phyloP scores from a whole-genome alignment of 192 early-diverging fungal species.

The Coemansia reversa region DNA sequence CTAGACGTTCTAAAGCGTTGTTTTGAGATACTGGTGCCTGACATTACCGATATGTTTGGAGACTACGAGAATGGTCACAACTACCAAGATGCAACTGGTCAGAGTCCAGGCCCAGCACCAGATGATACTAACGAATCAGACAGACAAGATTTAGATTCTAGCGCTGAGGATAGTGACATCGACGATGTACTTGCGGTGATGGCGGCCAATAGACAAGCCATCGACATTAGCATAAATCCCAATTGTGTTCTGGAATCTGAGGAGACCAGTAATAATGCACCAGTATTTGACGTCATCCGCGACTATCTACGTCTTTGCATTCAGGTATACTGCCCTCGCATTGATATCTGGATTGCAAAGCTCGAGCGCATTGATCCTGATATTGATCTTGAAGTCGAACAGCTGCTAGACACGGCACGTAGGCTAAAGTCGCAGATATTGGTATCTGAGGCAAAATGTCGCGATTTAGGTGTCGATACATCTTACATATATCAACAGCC shows the following conservation, averaged over 20 bases:
- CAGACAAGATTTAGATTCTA: neutral
- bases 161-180: slow-evolving; percentile 12
- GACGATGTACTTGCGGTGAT: slow-evolving; percentile 58
- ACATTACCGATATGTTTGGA: slow-evolving; percentile 33
- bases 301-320: slow-evolving; percentile 58
- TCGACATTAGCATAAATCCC: slow-evolving; percentile 59
- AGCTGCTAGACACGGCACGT: slow-evolving; percentile 38
- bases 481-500: slow-evolving; percentile 4
- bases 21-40: slow-evolving; percentile 45
- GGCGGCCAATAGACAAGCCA: slow-evolving; percentile 60
- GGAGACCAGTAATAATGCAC: slow-evolving; percentile 57
- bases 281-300: slow-evolving; percentile 53
- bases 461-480: slow-evolving; percentile 23
- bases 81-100: too few species aligned
- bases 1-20: slow-evolving; percentile 20
- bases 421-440: slow-evolving; percentile 40
- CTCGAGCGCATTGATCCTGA: slow-evolving; percentile 12
- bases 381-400: slow-evolving; percentile 36
- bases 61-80: neutral
- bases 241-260: slow-evolving; percentile 52
- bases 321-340: slow-evolving; percentile 44
- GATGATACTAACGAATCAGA: neutral
- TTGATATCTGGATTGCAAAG: slow-evolving; percentile 56
- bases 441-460: slow-evolving; percentile 22
- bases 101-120: neutral